These are phyloP conservation scores for Beauveria medogensis DNA, from an alignment of 2,329 filamentous ascomycete genomes.

Conservation along the genomic window DNA sequence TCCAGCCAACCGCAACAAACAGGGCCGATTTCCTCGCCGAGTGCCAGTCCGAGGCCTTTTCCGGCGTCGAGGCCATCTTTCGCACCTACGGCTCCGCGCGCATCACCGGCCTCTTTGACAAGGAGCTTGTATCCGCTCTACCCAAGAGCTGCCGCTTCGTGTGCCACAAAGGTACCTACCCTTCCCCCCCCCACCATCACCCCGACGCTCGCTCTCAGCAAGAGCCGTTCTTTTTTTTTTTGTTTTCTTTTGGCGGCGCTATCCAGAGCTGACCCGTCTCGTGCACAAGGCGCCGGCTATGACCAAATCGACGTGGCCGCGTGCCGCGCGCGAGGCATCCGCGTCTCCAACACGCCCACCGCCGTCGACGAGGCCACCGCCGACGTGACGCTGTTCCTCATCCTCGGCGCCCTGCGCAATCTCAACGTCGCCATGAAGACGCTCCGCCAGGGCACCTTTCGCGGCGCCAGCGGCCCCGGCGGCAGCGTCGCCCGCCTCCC, in stretches of 20 bases:
- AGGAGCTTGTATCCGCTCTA: constrained; percentile 54
- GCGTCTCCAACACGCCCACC: constrained; percentile 73
- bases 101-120: constrained; percentile 63
- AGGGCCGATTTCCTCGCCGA: constrained; percentile 63
- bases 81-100: constrained; percentile 59
- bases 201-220: background rate
- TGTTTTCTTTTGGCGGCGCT: background rate
- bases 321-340: constrained; percentile 58
- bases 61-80: constrained; percentile 57
- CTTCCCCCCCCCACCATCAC: no score
- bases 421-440: constrained; percentile 59
- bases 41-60: constrained; percentile 55
- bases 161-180: constrained; percentile 48
- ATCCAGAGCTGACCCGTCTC: no score
- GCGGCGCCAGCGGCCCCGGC: constrained; percentile 32
- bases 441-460: constrained; percentile 61
- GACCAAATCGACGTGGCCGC: constrained; percentile 70
- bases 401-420: constrained; percentile 70
- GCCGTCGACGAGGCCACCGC: constrained; percentile 79
- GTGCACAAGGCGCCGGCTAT: constrained; percentile 69
- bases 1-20: constrained; percentile 52
- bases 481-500: constrained; percentile 30
- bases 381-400: constrained; percentile 71
- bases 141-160: constrained; percentile 48
- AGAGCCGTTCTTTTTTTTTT: background rate